Evolutionary conservation across 176 grass and related monocot genomes (phyloP), one percentile per base, ranked within the genome.

Genomic region (Juncus effusus): DNA sequence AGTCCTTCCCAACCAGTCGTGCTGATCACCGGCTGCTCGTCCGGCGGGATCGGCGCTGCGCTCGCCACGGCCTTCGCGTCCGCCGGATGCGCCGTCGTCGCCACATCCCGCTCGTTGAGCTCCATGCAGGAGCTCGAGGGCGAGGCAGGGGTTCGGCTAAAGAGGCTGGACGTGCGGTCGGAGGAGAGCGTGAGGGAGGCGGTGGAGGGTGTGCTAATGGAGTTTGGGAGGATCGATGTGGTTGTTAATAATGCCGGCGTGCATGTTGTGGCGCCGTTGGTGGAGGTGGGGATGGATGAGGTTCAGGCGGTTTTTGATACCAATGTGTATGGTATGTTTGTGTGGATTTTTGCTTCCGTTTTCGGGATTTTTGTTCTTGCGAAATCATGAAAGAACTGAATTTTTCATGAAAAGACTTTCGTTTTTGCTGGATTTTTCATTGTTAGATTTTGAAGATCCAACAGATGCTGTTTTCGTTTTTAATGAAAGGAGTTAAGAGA

Each of bases 181-280:
- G 85, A 91, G 10, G 82, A 84, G 37, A 82, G 82, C 78, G 60
- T 62, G 12, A 55, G 67, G 62, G 56, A 61, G 59, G 77, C 75
- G 15, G 82, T 97, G 42, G 66, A 42, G 5, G 64, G 70, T n/a
- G 40, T 83, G 42, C 7, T 97, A 40, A 61, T 63, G 47, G 63
- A 81, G 65, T 75, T 76, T 14, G 88, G 85, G 3, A 67, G 78
- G 59, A 69, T 97, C 71, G 93, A 97, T 64, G 87, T 97, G 54
- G 85, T 97, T 49, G 88, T 97, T 11, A 97, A 97, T 60, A 97
- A 97, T 70, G 85, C 93, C 7, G 93, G 93, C 38, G 55, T 97
- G 58, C 93, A 97, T 75, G 72, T 92, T 57, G 93, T 97, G 36
- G 88, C 93, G 51, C 93, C 93, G 16, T 81, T 96, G 39, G 85